phyloP scores from a whole-genome alignment of 2,329 filamentous ascomycete species.

The Aspergillus vadensis region DNA sequence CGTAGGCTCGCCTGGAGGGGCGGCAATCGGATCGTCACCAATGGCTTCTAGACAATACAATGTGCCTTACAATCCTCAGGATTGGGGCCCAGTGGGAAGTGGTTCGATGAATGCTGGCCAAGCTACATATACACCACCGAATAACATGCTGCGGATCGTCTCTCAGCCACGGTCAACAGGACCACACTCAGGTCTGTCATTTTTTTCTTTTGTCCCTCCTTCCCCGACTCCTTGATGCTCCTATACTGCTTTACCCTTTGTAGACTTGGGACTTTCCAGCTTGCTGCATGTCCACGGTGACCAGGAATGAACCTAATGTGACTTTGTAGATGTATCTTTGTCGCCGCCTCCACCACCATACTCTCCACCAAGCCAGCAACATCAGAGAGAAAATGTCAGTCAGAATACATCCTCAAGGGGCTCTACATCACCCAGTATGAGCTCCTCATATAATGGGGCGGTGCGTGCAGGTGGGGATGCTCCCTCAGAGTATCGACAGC shows the following conservation, averaged over 20 bases:
- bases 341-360: slow-evolving; percentile 44
- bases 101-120: slow-evolving; percentile 28
- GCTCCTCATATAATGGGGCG: slow-evolving; percentile 21
- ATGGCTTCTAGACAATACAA: slow-evolving; percentile 50
- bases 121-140: slow-evolving; percentile 31
- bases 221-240: background rate
- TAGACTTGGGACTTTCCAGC: background rate
- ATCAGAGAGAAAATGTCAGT: slow-evolving; percentile 21
- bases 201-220: background rate
- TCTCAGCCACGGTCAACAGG: slow-evolving; percentile 30
- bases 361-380: slow-evolving; percentile 37
- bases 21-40: slow-evolving; percentile 42
- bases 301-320: slow-evolving; percentile 12
- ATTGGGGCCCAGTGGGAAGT: slow-evolving; percentile 48
- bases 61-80: slow-evolving; percentile 52
- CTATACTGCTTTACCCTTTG: background rate
- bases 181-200: slow-evolving; percentile 36
- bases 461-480: slow-evolving; percentile 23
- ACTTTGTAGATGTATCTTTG: slow-evolving; percentile 29
- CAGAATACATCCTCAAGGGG: slow-evolving; percentile 17
- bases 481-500: slow-evolving; percentile 28
- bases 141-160: slow-evolving; percentile 31
- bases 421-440: slow-evolving; percentile 22
- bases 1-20: slow-evolving; percentile 39
- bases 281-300: background rate